Evolutionary conservation across 1,284 basidiomycete species (phyloP).

Genomic region (Tilletia setariae): DNA sequence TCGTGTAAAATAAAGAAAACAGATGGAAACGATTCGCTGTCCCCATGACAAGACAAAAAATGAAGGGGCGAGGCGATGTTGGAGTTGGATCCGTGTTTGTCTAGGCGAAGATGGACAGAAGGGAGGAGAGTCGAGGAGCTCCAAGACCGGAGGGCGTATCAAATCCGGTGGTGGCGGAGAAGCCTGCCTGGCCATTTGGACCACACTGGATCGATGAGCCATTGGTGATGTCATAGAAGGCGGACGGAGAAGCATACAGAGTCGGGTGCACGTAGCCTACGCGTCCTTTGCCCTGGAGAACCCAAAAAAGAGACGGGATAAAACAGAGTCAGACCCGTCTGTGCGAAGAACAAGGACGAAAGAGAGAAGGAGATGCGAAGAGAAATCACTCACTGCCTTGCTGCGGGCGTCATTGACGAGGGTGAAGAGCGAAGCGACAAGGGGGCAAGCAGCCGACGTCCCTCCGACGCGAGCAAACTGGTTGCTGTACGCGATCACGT

Average conservation of each 20-base stretch:
- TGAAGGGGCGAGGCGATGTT: no score
- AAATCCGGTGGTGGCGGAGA: constrained; percentile 43
- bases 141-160: constrained; percentile 46
- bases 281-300: constrained; percentile 54
- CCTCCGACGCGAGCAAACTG: constrained; percentile 56
- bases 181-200: constrained; percentile 25
- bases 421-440: constrained; percentile 60
- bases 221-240: constrained; percentile 59
- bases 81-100: background rate
- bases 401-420: constrained; percentile 63
- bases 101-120: background rate
- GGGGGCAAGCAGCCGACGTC: constrained; percentile 62
- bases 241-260: constrained; percentile 54
- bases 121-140: constrained; percentile 32
- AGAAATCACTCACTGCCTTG: no score
- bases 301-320: background rate
- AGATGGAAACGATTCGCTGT: no score
- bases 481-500: constrained; percentile 24
- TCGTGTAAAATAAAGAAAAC: background rate
- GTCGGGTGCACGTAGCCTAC: constrained; percentile 62
- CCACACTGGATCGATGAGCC: constrained; percentile 55
- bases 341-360: no score
- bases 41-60: no score
- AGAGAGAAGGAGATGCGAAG: background rate
- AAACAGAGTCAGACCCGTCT: no score